phyloP scores from a whole-genome alignment of 2,329 filamentous ascomycete species.

The Phialemoniopsis sp. region DNA sequence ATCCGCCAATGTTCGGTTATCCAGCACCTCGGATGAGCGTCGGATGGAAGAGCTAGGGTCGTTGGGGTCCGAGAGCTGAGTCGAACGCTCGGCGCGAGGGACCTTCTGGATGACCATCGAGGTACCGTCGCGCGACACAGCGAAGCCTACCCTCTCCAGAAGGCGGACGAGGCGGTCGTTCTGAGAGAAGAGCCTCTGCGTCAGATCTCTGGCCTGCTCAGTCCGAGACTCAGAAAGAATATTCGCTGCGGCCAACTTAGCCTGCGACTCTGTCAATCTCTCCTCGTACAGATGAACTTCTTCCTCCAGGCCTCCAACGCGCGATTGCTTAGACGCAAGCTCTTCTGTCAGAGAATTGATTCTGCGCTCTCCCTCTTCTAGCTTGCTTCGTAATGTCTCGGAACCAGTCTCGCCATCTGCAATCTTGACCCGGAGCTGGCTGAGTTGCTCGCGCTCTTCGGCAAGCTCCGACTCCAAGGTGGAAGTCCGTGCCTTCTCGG shows the following conservation, averaged over 20 bases:
- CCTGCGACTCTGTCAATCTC: conserved; percentile 52
- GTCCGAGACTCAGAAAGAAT: conserved; percentile 66
- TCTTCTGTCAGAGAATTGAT: conserved; percentile 64
- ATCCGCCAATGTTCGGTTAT: conserved; percentile 48
- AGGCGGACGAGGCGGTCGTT: conserved; percentile 81
- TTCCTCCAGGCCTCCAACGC: conserved; percentile 70
- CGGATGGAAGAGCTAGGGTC: conserved; percentile 50
- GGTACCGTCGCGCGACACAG: conserved; percentile 68
- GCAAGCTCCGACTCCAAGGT: conserved; percentile 53
- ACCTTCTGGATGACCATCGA: conserved; percentile 73
- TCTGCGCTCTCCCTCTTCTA: conserved; percentile 72
- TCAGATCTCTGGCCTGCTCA: conserved; percentile 74
- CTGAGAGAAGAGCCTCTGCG: conserved; percentile 75
- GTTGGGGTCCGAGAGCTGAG: conserved; percentile 52
- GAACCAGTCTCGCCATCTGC: conserved; percentile 81
- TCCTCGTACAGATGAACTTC: conserved; percentile 67
- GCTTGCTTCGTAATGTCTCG: conserved; percentile 68
- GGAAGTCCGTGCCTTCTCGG: conserved; percentile 48
- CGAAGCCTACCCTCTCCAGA: conserved; percentile 82
- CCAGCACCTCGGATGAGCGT: conserved; percentile 30
- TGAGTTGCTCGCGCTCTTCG: conserved; percentile 66
- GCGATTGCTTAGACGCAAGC: conserved; percentile 71
- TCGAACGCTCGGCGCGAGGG: conserved; percentile 53
- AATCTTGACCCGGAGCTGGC: conserved; percentile 64
- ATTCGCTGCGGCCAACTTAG: conserved; percentile 44